These are phyloP conservation scores for Metschnikowia matae DNA, from an alignment of 805 yeast genomes.

Conservation along the genomic window DNA sequence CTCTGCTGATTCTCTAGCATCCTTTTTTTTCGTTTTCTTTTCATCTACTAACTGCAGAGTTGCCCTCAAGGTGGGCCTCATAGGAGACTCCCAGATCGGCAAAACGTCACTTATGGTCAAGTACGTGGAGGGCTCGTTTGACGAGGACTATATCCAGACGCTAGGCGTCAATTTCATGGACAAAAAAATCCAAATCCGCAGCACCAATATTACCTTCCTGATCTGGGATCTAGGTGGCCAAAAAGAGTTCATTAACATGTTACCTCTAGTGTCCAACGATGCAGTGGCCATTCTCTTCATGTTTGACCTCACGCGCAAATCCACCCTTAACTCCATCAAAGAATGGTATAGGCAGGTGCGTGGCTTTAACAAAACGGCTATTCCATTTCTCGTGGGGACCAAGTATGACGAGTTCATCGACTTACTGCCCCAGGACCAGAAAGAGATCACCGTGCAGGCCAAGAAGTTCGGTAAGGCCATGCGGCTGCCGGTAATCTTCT, in stretches of 20 bases:
- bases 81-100: conserved; percentile 96
- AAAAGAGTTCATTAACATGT: conserved; percentile 90
- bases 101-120: conserved; percentile 95
- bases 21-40: neutral
- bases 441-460: conserved; percentile 77
- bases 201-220: conserved; percentile 84
- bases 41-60: conserved; percentile 35
- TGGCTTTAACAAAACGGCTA: conserved; percentile 84
- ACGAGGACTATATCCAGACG: conserved; percentile 89
- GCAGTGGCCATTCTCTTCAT: conserved; percentile 87
- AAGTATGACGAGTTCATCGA: conserved; percentile 86
- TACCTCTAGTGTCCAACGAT: conserved; percentile 86
- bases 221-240: conserved; percentile 98
- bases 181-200: conserved; percentile 74
- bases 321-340: conserved; percentile 80
- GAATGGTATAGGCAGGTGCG: conserved; percentile 94
- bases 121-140: conserved; percentile 92
- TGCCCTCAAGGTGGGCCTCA: conserved; percentile 80
- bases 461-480: conserved; percentile 82
- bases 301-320: conserved; percentile 82
- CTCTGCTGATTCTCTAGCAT: neutral
- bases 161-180: conserved; percentile 95
- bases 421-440: conserved; percentile 73
- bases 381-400: conserved; percentile 89
- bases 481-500: conserved; percentile 80